Evolutionary conservation across 768 basidiomycete species (phyloP).

Genomic region (Hortiboletus campestris): DNA sequence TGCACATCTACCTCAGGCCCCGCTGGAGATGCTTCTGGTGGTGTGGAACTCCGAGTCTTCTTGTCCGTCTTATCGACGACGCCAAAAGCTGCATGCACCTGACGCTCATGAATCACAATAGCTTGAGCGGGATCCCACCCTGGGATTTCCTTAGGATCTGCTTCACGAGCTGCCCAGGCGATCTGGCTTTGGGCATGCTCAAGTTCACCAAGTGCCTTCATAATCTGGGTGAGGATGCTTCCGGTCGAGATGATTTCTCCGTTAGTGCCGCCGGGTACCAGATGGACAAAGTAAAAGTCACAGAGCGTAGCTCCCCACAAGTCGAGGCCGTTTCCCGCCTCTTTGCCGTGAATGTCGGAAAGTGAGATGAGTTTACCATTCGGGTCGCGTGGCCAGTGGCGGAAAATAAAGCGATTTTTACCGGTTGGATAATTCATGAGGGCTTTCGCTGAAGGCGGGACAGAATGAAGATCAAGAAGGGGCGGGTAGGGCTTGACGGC

Average conservation of each 20-base stretch:
- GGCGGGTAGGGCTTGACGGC: neutral
- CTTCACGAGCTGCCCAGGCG: conserved; percentile 20
- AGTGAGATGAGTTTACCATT: conserved; percentile 13
- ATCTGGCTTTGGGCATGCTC: conserved; percentile 17
- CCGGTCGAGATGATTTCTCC: conserved; percentile 12
- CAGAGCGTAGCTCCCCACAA: conserved; percentile 31
- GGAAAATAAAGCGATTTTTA: conserved; percentile 19
- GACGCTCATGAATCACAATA: conserved; percentile 7
- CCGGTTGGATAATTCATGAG: neutral
- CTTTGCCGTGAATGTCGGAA: conserved; percentile 17
- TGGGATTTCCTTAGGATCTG: conserved; percentile 17
- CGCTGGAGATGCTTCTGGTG: neutral
- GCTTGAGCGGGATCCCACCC: conserved; percentile 17
- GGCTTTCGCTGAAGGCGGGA: neutral
- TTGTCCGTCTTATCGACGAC: neutral
- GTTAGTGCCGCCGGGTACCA: neutral
- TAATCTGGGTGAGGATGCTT: conserved; percentile 22
- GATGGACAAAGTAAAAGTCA: conserved; percentile 25
- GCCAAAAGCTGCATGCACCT: neutral
- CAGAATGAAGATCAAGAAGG: conserved; percentile 8
- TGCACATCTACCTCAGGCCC: neutral
- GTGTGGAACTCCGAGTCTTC: neutral
- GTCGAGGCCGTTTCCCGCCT: conserved; percentile 18
- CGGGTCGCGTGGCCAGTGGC: conserved; percentile 28
- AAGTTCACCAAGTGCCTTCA: conserved; percentile 19